A percentile compares a stretch with the other conserved stretches of the same genome.
phyloP scores from a whole-genome alignment of 2,329 filamentous ascomycete genomes.

The Alternaria ethzedia region DNA sequence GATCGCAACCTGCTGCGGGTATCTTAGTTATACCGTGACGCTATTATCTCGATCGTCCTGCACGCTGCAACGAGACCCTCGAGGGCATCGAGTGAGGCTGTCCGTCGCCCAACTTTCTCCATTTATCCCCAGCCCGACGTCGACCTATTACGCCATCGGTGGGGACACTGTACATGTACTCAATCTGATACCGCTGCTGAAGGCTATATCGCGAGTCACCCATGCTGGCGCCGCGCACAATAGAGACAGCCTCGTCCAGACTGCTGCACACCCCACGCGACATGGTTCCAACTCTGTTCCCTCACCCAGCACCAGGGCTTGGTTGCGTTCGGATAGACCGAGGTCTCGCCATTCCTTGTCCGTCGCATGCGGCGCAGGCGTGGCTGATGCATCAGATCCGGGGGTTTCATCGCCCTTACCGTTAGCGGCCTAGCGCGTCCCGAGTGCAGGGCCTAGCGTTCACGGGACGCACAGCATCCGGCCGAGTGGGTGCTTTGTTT shows the following conservation, averaged over 20 bases:
- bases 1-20: conserved; percentile 8
- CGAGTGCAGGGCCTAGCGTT: conserved; percentile 17
- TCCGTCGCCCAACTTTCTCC: conserved; percentile 11
- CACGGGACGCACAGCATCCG: conserved; percentile 29
- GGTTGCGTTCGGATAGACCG: conserved; percentile 14
- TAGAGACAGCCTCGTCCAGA: not conserved
- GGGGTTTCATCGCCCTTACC: conserved; percentile 9
- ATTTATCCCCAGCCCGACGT: conserved; percentile 6
- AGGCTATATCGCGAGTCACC: not conserved
- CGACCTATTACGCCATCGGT: conserved; percentile 15
- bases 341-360: conserved; percentile 17
- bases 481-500: conserved; percentile 17
- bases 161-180: conserved; percentile 10
- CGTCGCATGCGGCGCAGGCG: conserved; percentile 15
- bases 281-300: not conserved
- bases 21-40: conserved; percentile 15
- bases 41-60: conserved; percentile 13
- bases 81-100: conserved; percentile 5
- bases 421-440: not conserved
- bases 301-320: not conserved
- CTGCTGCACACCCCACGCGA: conserved; percentile 5
- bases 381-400: conserved; percentile 25
- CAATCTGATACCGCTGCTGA: conserved; percentile 25
- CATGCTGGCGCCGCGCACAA: not conserved
- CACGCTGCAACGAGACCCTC: not conserved